phyloP scores from a whole-genome alignment of 1,284 basidiomycete genomes.

The Trametes pubescens region DNA sequence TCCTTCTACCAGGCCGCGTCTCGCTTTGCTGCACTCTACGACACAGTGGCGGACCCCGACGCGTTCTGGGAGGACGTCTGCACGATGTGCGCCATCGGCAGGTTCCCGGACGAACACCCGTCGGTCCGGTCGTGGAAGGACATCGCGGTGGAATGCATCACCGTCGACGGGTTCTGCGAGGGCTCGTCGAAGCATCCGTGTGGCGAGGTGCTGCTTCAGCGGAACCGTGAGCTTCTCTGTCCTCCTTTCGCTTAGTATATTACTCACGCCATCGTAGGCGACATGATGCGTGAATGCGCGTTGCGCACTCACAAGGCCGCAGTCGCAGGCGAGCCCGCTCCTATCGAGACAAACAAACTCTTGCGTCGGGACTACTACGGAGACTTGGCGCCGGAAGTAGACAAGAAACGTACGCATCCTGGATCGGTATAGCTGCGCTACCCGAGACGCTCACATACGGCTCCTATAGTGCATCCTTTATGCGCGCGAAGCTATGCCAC shows the following conservation, averaged over 20 bases:
- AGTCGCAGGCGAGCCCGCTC: background rate
- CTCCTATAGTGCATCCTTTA: background rate
- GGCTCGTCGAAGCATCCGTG: conserved; percentile 8
- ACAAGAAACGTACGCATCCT: background rate
- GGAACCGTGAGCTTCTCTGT: conserved; percentile 10
- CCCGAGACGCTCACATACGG: background rate
- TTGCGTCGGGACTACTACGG: conserved; percentile 4
- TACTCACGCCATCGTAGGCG: background rate
- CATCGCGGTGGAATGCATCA: conserved; percentile 21
- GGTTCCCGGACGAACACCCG: conserved; percentile 1
- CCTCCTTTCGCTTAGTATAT: too few relatives aligned
- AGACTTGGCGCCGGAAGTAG: background rate
- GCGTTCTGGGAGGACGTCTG: conserved; percentile 19
- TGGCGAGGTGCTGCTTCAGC: conserved; percentile 12
- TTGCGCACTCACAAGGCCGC: background rate
- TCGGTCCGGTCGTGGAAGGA: conserved; percentile 12
- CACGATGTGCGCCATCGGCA: conserved; percentile 14
- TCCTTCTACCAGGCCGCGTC: conserved; percentile 18
- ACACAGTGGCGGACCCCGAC: conserved; percentile 5
- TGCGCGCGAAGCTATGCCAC: conserved; percentile 6
- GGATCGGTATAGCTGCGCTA: too few relatives aligned
- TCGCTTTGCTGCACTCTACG: conserved; percentile 17
- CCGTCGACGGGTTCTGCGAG: conserved; percentile 20
- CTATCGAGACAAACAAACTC: conserved; percentile 1
- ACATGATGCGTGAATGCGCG: background rate